These are phyloP conservation scores for Starmerella vitae DNA, from an alignment of 805 yeast species.

Conservation along the genomic window DNA sequence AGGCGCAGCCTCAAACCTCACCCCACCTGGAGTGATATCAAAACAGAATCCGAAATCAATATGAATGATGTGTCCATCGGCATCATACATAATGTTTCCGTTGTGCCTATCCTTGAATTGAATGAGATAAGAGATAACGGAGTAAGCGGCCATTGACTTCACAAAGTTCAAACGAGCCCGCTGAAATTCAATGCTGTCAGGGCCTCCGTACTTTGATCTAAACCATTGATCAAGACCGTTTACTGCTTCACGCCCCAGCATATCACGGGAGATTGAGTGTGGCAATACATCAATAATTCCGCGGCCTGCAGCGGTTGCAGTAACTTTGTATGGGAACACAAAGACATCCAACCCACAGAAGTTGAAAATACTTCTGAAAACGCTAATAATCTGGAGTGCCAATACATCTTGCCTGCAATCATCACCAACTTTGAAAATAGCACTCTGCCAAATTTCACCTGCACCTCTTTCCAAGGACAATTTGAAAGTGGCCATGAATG, in stretches of 20 bases:
- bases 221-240: constrained; percentile 91
- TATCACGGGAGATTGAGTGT: constrained; percentile 87
- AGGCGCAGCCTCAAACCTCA: constrained; percentile 94
- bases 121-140: constrained; percentile 73
- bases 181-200: constrained; percentile 76
- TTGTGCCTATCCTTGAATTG: constrained; percentile 95
- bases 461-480: constrained; percentile 42
- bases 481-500: constrained; percentile 91
- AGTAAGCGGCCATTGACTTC: constrained; percentile 84
- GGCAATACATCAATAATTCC: constrained; percentile 98
- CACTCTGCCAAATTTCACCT: constrained; percentile 74
- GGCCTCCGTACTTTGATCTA: constrained; percentile 88
- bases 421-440: constrained; percentile 97
- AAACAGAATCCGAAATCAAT: constrained; percentile 98
- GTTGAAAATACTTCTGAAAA: constrained; percentile 83
- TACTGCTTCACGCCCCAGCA: constrained; percentile 97
- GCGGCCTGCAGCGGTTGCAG: constrained; percentile 98
- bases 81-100: constrained; percentile 93
- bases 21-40: constrained; percentile 98
- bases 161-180: constrained; percentile 84
- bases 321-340: constrained; percentile 87
- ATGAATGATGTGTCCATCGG: constrained; percentile 88
- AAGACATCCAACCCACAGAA: constrained; percentile 76
- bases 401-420: constrained; percentile 96
- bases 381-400: constrained; percentile 80